phyloP scores from a whole-genome alignment of 257 asterid genomes.

The Penstemon newberryi region DNA sequence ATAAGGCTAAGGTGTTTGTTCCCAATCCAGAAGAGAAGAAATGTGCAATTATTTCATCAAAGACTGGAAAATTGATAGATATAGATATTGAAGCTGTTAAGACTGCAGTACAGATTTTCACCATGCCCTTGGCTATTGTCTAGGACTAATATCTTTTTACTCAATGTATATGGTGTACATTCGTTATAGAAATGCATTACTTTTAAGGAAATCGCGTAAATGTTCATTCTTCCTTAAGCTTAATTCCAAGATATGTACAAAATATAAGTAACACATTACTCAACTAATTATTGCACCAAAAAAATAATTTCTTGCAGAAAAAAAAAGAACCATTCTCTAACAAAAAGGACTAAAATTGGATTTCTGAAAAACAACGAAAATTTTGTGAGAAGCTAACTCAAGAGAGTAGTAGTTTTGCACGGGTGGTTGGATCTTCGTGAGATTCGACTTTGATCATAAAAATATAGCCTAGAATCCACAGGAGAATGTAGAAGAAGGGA shows the following conservation, averaged over 20 bases:
- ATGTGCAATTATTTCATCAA: constrained; percentile 67
- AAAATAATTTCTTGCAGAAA: too few species aligned
- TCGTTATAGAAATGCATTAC: too few species aligned
- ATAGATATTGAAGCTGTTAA: constrained; percentile 73
- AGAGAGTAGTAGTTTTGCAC: constrained; percentile 67
- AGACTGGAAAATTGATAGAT: constrained; percentile 70
- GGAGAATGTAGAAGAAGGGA: constrained; percentile 55
- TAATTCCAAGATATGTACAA: too few species aligned
- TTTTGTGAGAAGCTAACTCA: constrained; percentile 21
- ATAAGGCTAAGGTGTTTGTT: constrained; percentile 60
- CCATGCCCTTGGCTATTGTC: constrained; percentile 65
- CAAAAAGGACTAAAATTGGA: too few species aligned
- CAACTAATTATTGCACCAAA: too few species aligned
- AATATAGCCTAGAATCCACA: constrained; percentile 72
- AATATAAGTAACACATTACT: too few species aligned
- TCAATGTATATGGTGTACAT: too few species aligned
- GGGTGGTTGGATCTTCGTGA: constrained; percentile 69
- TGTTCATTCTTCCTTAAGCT: too few species aligned
- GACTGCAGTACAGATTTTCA: constrained; percentile 57
- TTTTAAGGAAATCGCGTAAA: too few species aligned
- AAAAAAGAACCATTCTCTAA: too few species aligned
- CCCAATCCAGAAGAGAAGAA: constrained; percentile 68
- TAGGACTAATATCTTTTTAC: constrained; percentile 8
- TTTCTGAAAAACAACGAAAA: too few species aligned
- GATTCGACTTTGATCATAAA: constrained; percentile 75